phyloP scores from a whole-genome alignment of 1,284 basidiomycete genomes.

The Tilletia horrida region DNA sequence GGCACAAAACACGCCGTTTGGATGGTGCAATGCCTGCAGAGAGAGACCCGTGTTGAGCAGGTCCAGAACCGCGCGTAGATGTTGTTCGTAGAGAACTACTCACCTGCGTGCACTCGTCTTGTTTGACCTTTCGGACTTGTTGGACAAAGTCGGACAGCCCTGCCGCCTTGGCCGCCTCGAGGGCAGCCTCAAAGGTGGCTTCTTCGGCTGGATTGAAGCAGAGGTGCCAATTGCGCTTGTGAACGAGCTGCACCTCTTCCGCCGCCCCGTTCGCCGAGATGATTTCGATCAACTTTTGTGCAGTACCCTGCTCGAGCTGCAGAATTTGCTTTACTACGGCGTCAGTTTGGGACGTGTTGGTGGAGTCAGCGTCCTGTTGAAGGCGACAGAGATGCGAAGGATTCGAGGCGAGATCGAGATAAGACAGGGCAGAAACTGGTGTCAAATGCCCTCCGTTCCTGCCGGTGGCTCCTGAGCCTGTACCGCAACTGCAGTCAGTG shows the following conservation, averaged over 20 bases:
- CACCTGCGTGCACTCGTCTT: constrained; percentile 26
- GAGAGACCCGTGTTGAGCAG: too few species aligned
- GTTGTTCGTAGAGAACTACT: not conserved
- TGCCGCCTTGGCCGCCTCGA: constrained; percentile 22
- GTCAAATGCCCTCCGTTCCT: constrained; percentile 46
- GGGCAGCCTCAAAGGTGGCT: constrained; percentile 28
- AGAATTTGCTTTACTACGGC: constrained; percentile 30
- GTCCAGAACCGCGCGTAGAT: not conserved
- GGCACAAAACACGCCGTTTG: constrained; percentile 25
- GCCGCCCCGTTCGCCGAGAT: constrained; percentile 5
- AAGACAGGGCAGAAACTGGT: constrained; percentile 34
- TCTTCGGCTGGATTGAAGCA: constrained; percentile 30
- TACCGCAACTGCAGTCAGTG: not conserved
- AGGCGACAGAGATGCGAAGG: constrained; percentile 26
- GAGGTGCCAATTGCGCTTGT: constrained; percentile 36
- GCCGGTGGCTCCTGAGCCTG: constrained; percentile 36
- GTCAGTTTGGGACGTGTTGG: constrained; percentile 8
- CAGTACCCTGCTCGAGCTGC: constrained; percentile 27
- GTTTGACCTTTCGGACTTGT: constrained; percentile 25
- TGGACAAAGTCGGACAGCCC: constrained; percentile 24
- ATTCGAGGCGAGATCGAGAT: constrained; percentile 31
- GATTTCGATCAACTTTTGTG: constrained; percentile 24
- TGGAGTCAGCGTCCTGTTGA: not conserved
- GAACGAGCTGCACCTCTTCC: constrained; percentile 25
- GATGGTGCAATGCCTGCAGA: constrained; percentile 21